Evolutionary conservation across 371 early-diverging fungal genomes (phyloP), one percentile per base, ranked within the genome.

Genomic region (Circinella minor): DNA sequence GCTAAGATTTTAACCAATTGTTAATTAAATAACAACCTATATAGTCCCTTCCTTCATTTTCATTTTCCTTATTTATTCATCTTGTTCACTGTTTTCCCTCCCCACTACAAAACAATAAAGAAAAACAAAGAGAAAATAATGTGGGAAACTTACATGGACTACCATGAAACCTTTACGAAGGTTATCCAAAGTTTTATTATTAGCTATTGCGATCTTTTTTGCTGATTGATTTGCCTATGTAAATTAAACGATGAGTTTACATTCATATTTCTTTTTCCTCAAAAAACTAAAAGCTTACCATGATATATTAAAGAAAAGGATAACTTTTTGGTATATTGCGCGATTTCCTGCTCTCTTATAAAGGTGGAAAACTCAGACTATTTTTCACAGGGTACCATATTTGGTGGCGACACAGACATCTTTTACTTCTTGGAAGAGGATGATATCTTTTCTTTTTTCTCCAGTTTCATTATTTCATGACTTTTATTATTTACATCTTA

Each of bases 161-260:
- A 80, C 76, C 49, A 90, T 63, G 67, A 89, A 86, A 14, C 88
- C 89, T 54, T 81, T 87, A 57, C 82, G 84, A 34, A 93, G 83
- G 55, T 88, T 77, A 10, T 81, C 75, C 43, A 94, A 73, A 4
- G 82, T 89, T 67, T 84, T 79, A 54, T 82, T 80, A 75, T 94
- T 94, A 39, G 88, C 80, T 66, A 86, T 83, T 7, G 90, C 89
- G 55, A 90, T 89, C 72, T 89, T 90, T 71, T 94, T 94, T 13
- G 89, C 90, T 4, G 94, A 92, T 62, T 89, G 85, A 77, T 92
- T 92, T 60, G 94, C 94, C 94, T 91, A 1, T 27, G 10, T 11
- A 80, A 20, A 17, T 18, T 15, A 11, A 57, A 55, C n/a, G 55
- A 55, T 15, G 15, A 11, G 17, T 5, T 51, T 51, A 4, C 1